A percentile compares a stretch with the other conserved stretches of the same genome.
phyloP scores from a whole-genome alignment of 306 rosid species.

The Macrotyloma uniflorum region DNA sequence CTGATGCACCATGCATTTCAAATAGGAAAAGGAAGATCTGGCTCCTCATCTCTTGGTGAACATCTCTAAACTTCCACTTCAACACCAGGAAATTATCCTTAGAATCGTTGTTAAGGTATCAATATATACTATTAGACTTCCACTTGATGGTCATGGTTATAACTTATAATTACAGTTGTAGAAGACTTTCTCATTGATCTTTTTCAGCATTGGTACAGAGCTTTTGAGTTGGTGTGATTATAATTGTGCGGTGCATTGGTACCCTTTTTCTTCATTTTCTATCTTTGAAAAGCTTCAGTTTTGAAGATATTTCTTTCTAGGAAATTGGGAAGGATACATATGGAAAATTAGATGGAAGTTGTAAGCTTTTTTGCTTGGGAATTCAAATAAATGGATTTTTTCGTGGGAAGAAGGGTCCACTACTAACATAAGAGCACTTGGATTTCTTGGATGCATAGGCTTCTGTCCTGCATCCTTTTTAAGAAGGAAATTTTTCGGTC shows the following conservation, averaged over 20 bases:
- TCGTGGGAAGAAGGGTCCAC: not conserved
- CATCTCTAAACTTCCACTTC: conserved; percentile 82
- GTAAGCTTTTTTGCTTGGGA: not conserved
- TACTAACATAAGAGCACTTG: not conserved
- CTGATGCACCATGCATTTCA: conserved; percentile 33
- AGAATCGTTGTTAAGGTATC: conserved; percentile 77
- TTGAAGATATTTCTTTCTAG: not conserved
- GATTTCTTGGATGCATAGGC: not conserved
- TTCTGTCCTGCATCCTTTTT: not conserved
- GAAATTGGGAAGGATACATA: not conserved
- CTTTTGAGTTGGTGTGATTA: not conserved
- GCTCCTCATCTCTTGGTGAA: conserved; percentile 74
- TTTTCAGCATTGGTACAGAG: not conserved
- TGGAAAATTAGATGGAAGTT: not conserved
- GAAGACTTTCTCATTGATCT: not conserved
- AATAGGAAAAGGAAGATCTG: conserved; percentile 79
- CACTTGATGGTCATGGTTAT: not conserved
- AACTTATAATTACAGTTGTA: not conserved
- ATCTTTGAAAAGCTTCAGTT: not conserved
- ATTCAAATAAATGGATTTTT: not conserved
- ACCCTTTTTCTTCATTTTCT: not conserved
- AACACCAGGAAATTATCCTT: conserved; percentile 90
- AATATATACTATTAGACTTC: not conserved
- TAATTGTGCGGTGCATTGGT: not conserved
- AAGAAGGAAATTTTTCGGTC: not conserved